Evolutionary conservation across 176 grass and related monocot genomes (phyloP), one percentile per base, ranked within the genome.

Genomic region (Ananas comosus): DNA sequence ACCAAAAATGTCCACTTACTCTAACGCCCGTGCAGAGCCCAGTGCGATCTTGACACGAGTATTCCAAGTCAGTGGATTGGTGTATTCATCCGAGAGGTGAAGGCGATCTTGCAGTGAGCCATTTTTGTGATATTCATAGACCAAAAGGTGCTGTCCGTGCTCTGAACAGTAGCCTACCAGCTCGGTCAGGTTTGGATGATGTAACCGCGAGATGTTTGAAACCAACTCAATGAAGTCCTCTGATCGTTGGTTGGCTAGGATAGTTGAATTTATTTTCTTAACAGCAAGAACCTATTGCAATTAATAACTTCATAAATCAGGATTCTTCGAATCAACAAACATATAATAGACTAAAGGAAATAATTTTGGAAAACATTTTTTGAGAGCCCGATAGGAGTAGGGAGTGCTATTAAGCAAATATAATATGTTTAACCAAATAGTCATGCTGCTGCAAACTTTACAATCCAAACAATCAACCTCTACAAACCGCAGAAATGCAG

Each of bases 101-200:
- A 93, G 89, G 69, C 92, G 83, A 78, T 93, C 89, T 80, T 93
- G 84, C 76, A 97, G 76, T 11, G 89, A 93, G 13, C 89, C 94
- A 72, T 92, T 93, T 65, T 79, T 86, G 67, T 97, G 79, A 76
- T 83, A 97, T 76, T 97, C 71, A 28, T 90, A 97, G 51, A 97
- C 89, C 73, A 97, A 82, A 81, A 97, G 83, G 71, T 89, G 78
- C 19, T 97, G 94, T 18, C 94, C 86, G 49, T 97, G 87, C 77
- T 97, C 89, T 76, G 91, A 90, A 72, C 86, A 97, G 76, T 97
- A 93, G 48, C 94, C 94, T 48, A 88, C 89, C 79, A 97, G 80
- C 64, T 83, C 94, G 22, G 78, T 88, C 51, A 97, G 80, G 87
- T 97, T 90, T 10, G 89, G 79, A 63, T 97, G 87, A 63, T 88